These are phyloP conservation scores for Termitomyces sp. DNA, from an alignment of 768 basidiomycete species.

Conservation along the genomic window DNA sequence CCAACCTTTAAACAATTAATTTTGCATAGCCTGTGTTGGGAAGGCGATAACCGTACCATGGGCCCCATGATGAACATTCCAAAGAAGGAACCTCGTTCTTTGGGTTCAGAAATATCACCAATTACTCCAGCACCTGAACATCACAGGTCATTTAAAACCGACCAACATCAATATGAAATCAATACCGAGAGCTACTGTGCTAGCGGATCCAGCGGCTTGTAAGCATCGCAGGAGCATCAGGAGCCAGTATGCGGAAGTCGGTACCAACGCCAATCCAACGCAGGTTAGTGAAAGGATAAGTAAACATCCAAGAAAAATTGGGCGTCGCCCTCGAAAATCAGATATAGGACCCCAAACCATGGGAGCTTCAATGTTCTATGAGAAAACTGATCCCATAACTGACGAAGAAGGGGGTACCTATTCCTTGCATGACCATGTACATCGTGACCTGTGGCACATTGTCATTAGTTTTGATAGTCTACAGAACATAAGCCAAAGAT, in stretches of 20 bases:
- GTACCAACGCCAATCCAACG: slow-evolving; percentile 50
- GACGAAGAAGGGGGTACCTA: slow-evolving; percentile 32
- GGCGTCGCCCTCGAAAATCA: slow-evolving; percentile 62
- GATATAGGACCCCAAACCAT: slow-evolving; percentile 73
- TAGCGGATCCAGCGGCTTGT: slow-evolving; percentile 77
- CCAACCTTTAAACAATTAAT: slow-evolving; percentile 39
- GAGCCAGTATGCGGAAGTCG: slow-evolving; percentile 67
- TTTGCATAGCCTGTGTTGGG: neutral
- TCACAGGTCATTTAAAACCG: neutral
- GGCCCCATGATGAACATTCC: slow-evolving; percentile 66
- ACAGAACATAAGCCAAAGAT: slow-evolving; percentile 6
- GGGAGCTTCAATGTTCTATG: slow-evolving; percentile 36
- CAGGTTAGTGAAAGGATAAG: slow-evolving; percentile 63
- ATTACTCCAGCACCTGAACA: slow-evolving; percentile 67
- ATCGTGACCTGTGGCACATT: slow-evolving; percentile 49
- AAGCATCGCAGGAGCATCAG: slow-evolving; percentile 76
- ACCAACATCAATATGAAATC: neutral
- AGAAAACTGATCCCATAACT: neutral
- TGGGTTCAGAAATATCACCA: slow-evolving; percentile 69
- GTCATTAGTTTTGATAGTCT: neutral
- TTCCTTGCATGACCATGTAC: slow-evolving; percentile 68
- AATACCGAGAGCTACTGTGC: slow-evolving; percentile 69
- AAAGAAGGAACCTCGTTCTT: slow-evolving; percentile 72
- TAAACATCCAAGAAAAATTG: slow-evolving; percentile 60
- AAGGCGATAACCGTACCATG: slow-evolving; percentile 35